Base-by-base conservation (phyloP, 352 stramenopile species). In the Pythium graminicola region DNA sequence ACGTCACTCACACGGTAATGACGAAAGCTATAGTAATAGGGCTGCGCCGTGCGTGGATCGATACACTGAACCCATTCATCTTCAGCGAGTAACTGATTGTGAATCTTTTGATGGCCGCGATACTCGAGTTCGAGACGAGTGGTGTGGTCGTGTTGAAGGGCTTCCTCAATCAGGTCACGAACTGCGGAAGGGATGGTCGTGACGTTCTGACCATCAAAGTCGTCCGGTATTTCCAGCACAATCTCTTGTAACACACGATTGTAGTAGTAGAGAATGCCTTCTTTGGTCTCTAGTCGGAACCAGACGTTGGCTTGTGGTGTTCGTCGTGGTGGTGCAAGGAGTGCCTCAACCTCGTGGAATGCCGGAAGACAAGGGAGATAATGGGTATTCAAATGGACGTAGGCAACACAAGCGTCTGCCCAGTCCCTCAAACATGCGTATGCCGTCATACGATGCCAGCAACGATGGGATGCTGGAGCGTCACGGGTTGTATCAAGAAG, bases 41-140 rank as follows among this genome's bases (percentile, higher is more conserved):
- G 62, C n/a, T 61, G 60, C 44, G 69, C 55, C 19, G 71, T 72
- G 41, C 51, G 57, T 6, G 42, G 40, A 41, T 89, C 70, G 4
- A 73, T 27, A 59, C 74, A 89, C 40, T 89, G 68, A 39, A 89
- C 59, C 77, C 77, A 89, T 45, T 82, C 57, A 26, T 89, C 76
- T 44, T 86, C 73, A 1, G 73, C 73, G 3, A 86, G 62, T 13
- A 82, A 60, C 41, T 72, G 36, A 0, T 70, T 52, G 10, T 73
- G 69, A 16, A 72, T 54, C 17, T 62, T 67, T 13, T 73, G 63
- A 36, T 74, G 70, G 26, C 62, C 64, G 33, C 74, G 69, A 3
- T 63, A 64, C 44, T 89, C 77, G 5, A 89, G 51, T 22, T 89
- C 77, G 1, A 84, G 48, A 0, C 77, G 68, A 22, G 56, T 65